A percentile compares a stretch with the other conserved stretches of the same genome.
Evolutionary conservation across 768 basidiomycete genomes (phyloP).

Genomic region (Kwoniella dejecticola): DNA sequence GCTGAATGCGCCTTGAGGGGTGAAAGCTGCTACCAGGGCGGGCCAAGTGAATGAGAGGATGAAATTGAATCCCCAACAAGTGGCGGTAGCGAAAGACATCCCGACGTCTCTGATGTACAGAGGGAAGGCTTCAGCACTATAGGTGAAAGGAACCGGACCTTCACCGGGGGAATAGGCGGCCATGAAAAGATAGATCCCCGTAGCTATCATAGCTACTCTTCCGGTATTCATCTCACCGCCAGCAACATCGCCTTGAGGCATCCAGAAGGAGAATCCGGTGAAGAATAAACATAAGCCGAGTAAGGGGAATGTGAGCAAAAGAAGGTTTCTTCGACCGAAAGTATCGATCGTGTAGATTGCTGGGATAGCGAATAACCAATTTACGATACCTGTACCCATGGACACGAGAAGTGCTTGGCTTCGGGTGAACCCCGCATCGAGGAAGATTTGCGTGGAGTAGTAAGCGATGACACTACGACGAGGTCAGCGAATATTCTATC

Average conservation of each 20-base stretch:
- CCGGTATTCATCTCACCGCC: conserved; percentile 32
- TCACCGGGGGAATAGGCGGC: conserved; percentile 61
- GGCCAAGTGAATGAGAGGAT: conserved; percentile 61
- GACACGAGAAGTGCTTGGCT: conserved; percentile 49
- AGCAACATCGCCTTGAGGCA: conserved; percentile 1
- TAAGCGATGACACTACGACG: conserved; percentile 54
- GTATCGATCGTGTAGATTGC: conserved; percentile 61
- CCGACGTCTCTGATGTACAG: conserved; percentile 76
- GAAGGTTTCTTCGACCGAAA: conserved; percentile 73
- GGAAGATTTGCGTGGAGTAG: conserved; percentile 58
- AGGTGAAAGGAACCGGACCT: conserved; percentile 77
- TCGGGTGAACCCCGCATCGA: conserved; percentile 50
- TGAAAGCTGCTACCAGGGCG: conserved; percentile 66
- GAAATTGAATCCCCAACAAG: conserved; percentile 42
- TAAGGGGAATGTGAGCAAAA: conserved; percentile 77
- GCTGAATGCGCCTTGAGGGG: conserved; percentile 71
- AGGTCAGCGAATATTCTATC: background rate
- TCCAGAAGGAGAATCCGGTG: conserved; percentile 20
- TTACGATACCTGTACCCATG: conserved; percentile 51
- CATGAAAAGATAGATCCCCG: conserved; percentile 44
- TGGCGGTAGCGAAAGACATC: conserved; percentile 70
- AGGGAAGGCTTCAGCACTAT: conserved; percentile 69
- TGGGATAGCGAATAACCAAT: conserved; percentile 34
- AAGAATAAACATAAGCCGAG: conserved; percentile 65
- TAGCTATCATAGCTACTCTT: conserved; percentile 59